Percentiles rank a stretch among this genome's conserved stretches.
Evolutionary conservation across 2,329 filamentous ascomycete genomes (phyloP).

Genomic region (Aspergillus spinulosporus): DNA sequence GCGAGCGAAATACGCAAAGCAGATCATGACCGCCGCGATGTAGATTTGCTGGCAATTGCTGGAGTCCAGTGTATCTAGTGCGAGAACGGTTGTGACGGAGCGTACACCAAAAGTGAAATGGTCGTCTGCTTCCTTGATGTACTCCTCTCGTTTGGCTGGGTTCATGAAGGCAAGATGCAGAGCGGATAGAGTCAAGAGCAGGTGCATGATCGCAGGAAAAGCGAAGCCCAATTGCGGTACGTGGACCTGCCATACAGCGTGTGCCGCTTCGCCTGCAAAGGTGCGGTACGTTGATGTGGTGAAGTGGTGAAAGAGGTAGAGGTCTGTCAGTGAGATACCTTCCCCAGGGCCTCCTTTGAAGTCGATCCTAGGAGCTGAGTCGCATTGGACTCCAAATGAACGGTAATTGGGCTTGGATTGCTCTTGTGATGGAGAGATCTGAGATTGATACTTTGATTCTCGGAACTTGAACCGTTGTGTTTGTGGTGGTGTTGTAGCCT

Average conservation of each 20-base stretch:
- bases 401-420: not conserved
- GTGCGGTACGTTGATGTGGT: slow-evolving; percentile 29
- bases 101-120: slow-evolving; percentile 39
- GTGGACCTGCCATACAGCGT: slow-evolving; percentile 32
- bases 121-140: slow-evolving; percentile 30
- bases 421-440: slow-evolving; percentile 8
- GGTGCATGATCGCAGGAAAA: slow-evolving; percentile 35
- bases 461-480: slow-evolving; percentile 21
- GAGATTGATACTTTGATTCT: slow-evolving; percentile 23
- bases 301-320: slow-evolving; percentile 37
- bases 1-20: slow-evolving; percentile 36
- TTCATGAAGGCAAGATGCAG: slow-evolving; percentile 28
- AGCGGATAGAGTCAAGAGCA: slow-evolving; percentile 34
- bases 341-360: not conserved
- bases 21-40: slow-evolving; percentile 34
- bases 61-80: slow-evolving; percentile 25
- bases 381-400: slow-evolving; percentile 20
- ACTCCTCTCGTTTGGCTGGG: slow-evolving; percentile 22
- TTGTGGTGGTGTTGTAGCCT: slow-evolving; percentile 6
- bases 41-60: slow-evolving; percentile 37
- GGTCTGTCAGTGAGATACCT: slow-evolving; percentile 30
- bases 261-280: slow-evolving; percentile 23
- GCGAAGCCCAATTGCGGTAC: slow-evolving; percentile 33
- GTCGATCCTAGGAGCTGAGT: slow-evolving; percentile 15
- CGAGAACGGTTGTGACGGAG: slow-evolving; percentile 31